These are phyloP conservation scores for Bjerkandera adusta DNA, from an alignment of 1,284 basidiomycete species.

Conservation along the genomic window DNA sequence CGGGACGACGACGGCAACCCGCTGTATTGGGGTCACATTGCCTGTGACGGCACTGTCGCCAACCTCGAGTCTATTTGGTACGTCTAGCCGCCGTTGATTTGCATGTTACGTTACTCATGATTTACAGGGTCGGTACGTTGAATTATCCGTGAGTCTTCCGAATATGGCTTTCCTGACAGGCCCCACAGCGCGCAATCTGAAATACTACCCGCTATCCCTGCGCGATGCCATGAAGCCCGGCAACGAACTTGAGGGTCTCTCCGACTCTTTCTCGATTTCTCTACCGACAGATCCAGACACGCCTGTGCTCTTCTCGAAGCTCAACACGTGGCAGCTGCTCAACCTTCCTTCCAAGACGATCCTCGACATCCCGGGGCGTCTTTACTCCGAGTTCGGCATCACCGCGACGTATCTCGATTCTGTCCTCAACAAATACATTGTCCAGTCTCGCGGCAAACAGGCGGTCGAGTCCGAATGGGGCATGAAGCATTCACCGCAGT, in stretches of 20 bases:
- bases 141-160: neutral
- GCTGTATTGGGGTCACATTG: conserved; percentile 43
- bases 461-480: conserved; percentile 27
- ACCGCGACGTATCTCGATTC: conserved; percentile 24
- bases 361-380: conserved; percentile 28
- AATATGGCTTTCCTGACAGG: neutral
- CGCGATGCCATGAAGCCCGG: conserved; percentile 29
- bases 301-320: conserved; percentile 27
- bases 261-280: conserved; percentile 28
- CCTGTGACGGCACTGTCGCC: conserved; percentile 43
- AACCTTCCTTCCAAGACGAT: conserved; percentile 29
- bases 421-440: conserved; percentile 29
- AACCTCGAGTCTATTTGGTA: conserved; percentile 49
- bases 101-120: neutral
- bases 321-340: conserved; percentile 32
- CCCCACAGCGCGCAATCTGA: conserved; percentile 35
- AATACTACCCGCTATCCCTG: conserved; percentile 39
- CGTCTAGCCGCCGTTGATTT: conserved; percentile 11
- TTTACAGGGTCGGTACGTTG: neutral
- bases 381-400: conserved; percentile 29
- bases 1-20: conserved; percentile 12
- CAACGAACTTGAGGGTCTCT: conserved; percentile 27
- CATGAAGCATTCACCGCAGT: conserved; percentile 24
- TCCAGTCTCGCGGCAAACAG: conserved; percentile 38
- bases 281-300: conserved; percentile 20